These are phyloP conservation scores for Acanthamoeba lenticulata DNA, from an alignment of 208 protist genomes.

Conservation along the genomic window DNA sequence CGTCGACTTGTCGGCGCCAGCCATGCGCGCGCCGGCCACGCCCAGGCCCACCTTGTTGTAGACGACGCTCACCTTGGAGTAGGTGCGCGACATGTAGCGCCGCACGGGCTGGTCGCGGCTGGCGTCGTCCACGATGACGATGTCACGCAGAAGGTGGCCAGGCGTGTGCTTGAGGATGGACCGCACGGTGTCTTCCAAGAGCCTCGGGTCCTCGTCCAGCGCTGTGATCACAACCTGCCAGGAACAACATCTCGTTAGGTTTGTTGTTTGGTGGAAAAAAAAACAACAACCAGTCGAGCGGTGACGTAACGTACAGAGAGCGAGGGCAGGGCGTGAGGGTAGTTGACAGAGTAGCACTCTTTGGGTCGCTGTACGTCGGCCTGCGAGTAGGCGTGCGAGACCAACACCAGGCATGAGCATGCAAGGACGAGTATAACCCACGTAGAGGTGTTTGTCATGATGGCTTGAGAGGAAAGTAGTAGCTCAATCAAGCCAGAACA, in stretches of 20 bases:
- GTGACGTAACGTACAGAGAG: neutral
- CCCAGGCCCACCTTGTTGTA: constrained; percentile 13
- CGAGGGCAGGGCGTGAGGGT: neutral
- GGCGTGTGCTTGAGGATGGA: constrained; percentile 37
- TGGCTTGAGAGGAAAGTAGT: too few relatives aligned
- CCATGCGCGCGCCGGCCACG: constrained; percentile 28
- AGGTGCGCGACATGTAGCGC: constrained; percentile 36
- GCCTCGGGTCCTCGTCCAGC: neutral
- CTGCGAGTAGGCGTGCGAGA: neutral
- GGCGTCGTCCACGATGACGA: constrained; percentile 17
- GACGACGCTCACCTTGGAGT: constrained; percentile 15
- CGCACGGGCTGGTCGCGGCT: constrained; percentile 20
- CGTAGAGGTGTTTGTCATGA: too few relatives aligned
- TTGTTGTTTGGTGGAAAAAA: neutral
- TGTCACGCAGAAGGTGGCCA: constrained; percentile 18
- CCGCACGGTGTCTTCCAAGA: neutral
- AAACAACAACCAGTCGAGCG: neutral
- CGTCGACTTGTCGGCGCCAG: neutral
- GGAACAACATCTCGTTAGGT: neutral
- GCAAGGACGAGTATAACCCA: neutral
- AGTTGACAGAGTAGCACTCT: neutral
- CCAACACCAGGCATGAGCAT: neutral
- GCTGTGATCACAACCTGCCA: constrained; percentile 6
- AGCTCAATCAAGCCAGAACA: too few relatives aligned
- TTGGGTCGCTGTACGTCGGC: neutral